Conservation (phyloP, 306 rosid species). For the Lagenaria siceraria region DNA sequence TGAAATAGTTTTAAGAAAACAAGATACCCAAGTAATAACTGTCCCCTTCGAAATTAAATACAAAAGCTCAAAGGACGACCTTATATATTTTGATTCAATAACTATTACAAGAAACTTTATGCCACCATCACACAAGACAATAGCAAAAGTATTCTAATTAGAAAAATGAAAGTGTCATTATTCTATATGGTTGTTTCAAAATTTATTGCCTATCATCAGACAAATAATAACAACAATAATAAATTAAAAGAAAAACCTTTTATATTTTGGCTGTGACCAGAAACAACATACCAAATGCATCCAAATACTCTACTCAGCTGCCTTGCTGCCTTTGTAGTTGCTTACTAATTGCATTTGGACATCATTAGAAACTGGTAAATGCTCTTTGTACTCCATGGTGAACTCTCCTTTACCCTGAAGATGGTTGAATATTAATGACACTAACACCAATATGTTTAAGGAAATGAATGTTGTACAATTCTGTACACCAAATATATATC, state of each 20-base stretch:
- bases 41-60: background rate
- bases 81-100: background rate
- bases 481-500: no score
- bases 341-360: slow-evolving; percentile 73
- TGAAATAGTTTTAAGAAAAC: background rate
- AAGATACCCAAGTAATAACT: background rate
- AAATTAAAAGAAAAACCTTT: background rate
- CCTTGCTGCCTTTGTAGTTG: slow-evolving; percentile 53
- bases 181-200: slow-evolving; percentile 27
- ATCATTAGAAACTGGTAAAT: slow-evolving; percentile 66
- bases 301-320: slow-evolving; percentile 27
- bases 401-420: slow-evolving; percentile 96
- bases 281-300: slow-evolving; percentile 8
- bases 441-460: background rate
- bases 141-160: background rate
- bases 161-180: background rate
- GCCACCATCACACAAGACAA: background rate
- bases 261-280: background rate
- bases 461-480: background rate
- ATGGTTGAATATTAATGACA: background rate
- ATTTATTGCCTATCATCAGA: slow-evolving; percentile 22
- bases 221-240: background rate
- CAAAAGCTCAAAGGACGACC: background rate
- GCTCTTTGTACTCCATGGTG: slow-evolving; percentile 98
- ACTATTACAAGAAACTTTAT: background rate